phyloP scores from a whole-genome alignment of 768 basidiomycete species.

The Obba rivulosa region DNA sequence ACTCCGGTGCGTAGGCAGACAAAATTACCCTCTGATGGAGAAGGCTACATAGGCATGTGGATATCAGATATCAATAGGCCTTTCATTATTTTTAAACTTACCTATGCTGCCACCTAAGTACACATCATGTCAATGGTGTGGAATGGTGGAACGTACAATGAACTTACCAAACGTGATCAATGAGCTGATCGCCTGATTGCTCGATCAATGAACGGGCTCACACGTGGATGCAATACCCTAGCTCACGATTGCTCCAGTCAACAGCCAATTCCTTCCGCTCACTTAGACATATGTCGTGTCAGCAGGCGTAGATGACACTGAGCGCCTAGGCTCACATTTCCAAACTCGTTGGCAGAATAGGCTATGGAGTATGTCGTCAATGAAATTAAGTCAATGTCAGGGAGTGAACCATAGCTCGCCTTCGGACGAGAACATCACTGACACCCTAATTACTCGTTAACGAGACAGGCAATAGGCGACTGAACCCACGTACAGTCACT shows the following conservation, averaged over 20 bases:
- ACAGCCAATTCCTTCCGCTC: conserved; percentile 15
- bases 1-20: not conserved
- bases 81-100: not conserved
- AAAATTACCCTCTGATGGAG: not conserved
- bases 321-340: conserved; percentile 7
- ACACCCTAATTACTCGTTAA: conserved; percentile 12
- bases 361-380: conserved; percentile 1
- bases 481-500: conserved; percentile 6
- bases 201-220: no score
- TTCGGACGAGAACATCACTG: conserved; percentile 19
- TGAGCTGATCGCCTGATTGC: not conserved
- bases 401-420: conserved; percentile 7
- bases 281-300: conserved; percentile 4
- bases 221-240: not conserved
- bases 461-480: not conserved
- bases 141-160: not conserved
- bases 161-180: conserved; percentile 1
- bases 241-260: conserved; percentile 18
- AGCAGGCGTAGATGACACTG: not conserved
- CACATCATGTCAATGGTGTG: not conserved
- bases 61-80: not conserved
- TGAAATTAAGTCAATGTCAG: not conserved
- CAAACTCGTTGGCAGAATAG: conserved; percentile 22
- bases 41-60: not conserved
- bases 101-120: conserved; percentile 3